Conservation (phyloP, 1,284 basidiomycete species). For the Trichosporon inkin region DNA sequence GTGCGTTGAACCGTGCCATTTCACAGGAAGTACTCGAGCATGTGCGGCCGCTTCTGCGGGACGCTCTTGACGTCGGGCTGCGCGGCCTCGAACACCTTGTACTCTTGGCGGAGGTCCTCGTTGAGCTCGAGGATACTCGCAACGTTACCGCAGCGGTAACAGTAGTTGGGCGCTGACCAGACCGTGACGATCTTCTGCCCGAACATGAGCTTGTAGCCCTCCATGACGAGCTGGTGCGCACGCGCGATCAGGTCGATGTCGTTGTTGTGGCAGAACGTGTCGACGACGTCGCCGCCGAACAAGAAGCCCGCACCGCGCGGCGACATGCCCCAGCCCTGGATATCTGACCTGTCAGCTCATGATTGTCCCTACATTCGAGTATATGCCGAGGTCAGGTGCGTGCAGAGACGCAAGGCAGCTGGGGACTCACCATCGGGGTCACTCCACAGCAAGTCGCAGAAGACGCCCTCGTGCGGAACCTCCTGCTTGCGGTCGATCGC, state of each 20-base stretch:
- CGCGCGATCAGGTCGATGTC: constrained; percentile 91
- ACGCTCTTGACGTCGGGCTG: constrained; percentile 75
- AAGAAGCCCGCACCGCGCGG: constrained; percentile 93
- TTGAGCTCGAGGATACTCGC: constrained; percentile 89
- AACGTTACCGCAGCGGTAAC: constrained; percentile 92
- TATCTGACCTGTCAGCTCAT: constrained; percentile 57
- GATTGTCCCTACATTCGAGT: no score
- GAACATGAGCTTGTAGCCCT: constrained; percentile 98
- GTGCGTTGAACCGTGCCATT: background rate
- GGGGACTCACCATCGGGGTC: constrained; percentile 84
- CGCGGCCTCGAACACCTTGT: constrained; percentile 62
- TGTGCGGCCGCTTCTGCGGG: constrained; percentile 73
- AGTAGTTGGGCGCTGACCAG: constrained; percentile 98
- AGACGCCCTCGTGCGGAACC: constrained; percentile 97
- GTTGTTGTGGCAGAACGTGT: constrained; percentile 83
- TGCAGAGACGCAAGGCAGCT: no score
- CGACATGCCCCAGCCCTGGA: constrained; percentile 91
- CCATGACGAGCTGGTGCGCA: constrained; percentile 97
- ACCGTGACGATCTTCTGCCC: constrained; percentile 94
- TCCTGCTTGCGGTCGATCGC: constrained; percentile 95
- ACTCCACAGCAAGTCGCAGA: constrained; percentile 98
- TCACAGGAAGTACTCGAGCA: constrained; percentile 50
- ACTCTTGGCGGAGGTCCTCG: constrained; percentile 85
- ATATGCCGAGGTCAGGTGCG: no score
- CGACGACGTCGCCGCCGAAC: constrained; percentile 89